Percentiles rank a stretch among this genome's conserved stretches.
phyloP scores from a whole-genome alignment of 306 rosid genomes.

The Dalbergia cultrata region DNA sequence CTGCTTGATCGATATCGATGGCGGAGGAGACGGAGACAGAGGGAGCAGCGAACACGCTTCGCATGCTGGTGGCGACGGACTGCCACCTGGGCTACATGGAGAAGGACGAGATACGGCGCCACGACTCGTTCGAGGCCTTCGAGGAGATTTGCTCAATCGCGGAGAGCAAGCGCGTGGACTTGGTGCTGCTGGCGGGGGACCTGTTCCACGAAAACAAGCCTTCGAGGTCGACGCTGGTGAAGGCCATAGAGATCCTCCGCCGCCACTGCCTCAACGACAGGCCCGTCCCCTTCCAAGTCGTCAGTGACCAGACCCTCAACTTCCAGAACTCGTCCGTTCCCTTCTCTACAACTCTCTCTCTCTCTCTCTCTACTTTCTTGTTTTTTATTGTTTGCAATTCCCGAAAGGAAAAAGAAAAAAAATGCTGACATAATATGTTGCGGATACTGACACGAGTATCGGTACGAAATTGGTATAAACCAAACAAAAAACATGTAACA shows the following conservation, averaged over 20 bases:
- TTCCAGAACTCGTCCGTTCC: constrained; percentile 70
- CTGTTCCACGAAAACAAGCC: constrained; percentile 99
- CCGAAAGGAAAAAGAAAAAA: no score
- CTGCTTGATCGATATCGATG: constrained; percentile 43
- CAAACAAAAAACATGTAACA: no score
- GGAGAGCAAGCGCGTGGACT: constrained; percentile 62
- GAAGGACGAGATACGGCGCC: constrained; percentile 95
- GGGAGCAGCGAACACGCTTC: constrained; percentile 61
- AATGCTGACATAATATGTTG: no score
- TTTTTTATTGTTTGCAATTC: no score
- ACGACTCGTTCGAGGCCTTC: constrained; percentile 90
- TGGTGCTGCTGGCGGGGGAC: constrained; percentile 91
- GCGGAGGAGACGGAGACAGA: constrained; percentile 51
- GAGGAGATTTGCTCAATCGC: constrained; percentile 96
- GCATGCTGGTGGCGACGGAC: constrained; percentile 91
- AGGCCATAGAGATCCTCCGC: constrained; percentile 90
- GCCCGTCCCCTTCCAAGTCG: constrained; percentile 93
- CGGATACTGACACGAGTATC: no score
- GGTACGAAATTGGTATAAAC: no score
- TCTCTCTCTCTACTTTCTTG: background rate
- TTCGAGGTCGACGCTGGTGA: constrained; percentile 85
- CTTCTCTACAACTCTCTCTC: background rate
- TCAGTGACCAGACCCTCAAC: constrained; percentile 94
- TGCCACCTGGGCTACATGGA: constrained; percentile 97
- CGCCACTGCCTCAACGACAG: constrained; percentile 85